Percentiles rank a stretch among this genome's conserved stretches.
Conservation (phyloP, 176 grass and related monocot species). For the Triticum timopheevii region DNA sequence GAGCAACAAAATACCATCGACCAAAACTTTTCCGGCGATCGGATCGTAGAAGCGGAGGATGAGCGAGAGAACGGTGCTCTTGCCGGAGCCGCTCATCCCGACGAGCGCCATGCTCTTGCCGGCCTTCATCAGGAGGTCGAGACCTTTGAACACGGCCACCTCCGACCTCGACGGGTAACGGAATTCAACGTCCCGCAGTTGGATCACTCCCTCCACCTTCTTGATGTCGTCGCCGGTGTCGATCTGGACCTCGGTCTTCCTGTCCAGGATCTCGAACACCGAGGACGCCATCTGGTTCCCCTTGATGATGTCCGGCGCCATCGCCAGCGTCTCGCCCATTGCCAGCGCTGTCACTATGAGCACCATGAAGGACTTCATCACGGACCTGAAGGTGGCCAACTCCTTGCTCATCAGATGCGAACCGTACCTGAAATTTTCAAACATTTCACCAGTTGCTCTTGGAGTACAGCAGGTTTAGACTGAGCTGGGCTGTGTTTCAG, state of each 20-base stretch:
- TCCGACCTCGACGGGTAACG: constrained; percentile 79
- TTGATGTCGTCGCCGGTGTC: constrained; percentile 73
- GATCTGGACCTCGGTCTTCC: constrained; percentile 67
- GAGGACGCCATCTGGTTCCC: constrained; percentile 96
- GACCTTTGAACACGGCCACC: constrained; percentile 70
- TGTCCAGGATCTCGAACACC: constrained; percentile 85
- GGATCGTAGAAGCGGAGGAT: constrained; percentile 90
- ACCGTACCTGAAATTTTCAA: constrained; percentile 64
- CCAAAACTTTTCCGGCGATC: constrained; percentile 67
- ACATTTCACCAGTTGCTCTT: not conserved
- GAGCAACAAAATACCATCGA: constrained; percentile 55
- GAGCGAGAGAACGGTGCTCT: constrained; percentile 82
- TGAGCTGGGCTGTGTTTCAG: not conserved
- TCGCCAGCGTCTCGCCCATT: constrained; percentile 81
- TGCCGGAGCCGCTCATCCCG: constrained; percentile 93
- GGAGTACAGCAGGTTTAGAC: not conserved
- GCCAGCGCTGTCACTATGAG: constrained; percentile 88
- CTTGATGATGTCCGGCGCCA: constrained; percentile 93
- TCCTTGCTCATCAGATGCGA: constrained; percentile 83
- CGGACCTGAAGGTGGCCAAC: constrained; percentile 77
- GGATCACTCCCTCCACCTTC: constrained; percentile 69
- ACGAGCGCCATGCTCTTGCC: constrained; percentile 98
- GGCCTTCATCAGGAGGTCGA: constrained; percentile 79
- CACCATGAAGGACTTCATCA: constrained; percentile 99
- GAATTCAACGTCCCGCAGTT: constrained; percentile 75